Evolutionary conservation across 2,329 filamentous ascomycete genomes (phyloP).

Genomic region (Stagonosporopsis rhizophila): DNA sequence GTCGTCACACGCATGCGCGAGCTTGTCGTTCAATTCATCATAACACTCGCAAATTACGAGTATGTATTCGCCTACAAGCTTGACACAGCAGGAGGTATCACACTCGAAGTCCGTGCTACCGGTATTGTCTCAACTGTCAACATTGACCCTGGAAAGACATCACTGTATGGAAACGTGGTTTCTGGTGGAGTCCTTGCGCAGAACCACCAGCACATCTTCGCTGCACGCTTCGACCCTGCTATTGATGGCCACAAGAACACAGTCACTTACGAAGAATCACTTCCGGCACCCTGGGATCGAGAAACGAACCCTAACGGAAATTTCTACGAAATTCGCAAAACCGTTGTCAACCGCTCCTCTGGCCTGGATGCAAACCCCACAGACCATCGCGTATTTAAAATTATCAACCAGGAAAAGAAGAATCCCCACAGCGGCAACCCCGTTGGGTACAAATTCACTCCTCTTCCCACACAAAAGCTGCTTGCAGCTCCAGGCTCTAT

Average conservation of each 20-base stretch:
- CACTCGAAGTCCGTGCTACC: constrained; percentile 68
- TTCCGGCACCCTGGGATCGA: constrained; percentile 57
- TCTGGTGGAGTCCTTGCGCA: constrained; percentile 69
- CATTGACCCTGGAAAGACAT: constrained; percentile 64
- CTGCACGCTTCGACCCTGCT: constrained; percentile 64
- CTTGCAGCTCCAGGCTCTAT: constrained; percentile 56
- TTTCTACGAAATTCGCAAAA: constrained; percentile 63
- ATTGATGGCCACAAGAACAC: constrained; percentile 65
- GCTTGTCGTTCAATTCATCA: constrained; percentile 71
- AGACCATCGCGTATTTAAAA: constrained; percentile 63
- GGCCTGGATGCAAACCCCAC: constrained; percentile 62
- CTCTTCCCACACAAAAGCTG: constrained; percentile 58
- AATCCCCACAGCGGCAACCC: constrained; percentile 56
- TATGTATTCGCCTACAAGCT: constrained; percentile 72
- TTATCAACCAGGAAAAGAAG: constrained; percentile 56
- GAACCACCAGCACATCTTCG: constrained; percentile 75
- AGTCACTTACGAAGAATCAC: constrained; percentile 62
- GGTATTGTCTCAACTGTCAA: constrained; percentile 70
- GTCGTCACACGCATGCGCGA: constrained; percentile 68
- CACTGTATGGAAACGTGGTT: constrained; percentile 67
- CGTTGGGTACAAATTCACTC: constrained; percentile 58
- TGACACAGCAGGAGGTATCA: constrained; percentile 67
- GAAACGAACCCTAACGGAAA: constrained; percentile 68
- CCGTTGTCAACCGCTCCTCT: constrained; percentile 54
- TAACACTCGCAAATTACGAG: constrained; percentile 75